Percentiles rank a stretch among this genome's conserved stretches.
These are phyloP conservation scores for Protea cynaroides DNA, from an alignment of 164 flowering plant species.

Conservation along the genomic window DNA sequence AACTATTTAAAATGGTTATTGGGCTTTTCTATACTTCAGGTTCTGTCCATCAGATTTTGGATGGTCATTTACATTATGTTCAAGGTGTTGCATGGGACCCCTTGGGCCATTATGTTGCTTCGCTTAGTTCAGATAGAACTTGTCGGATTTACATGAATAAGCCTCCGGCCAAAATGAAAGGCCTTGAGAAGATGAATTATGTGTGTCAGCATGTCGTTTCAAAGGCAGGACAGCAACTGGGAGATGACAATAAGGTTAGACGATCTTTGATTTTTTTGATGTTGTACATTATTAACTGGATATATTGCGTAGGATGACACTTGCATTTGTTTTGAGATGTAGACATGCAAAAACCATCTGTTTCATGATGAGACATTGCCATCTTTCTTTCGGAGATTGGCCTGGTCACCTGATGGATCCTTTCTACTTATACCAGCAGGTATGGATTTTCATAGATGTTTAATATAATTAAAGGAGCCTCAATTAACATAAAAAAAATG, in stretches of 20 bases:
- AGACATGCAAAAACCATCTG: conserved; percentile 58
- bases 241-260: conserved; percentile 69
- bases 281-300: not conserved
- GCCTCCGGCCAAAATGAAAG: conserved; percentile 62
- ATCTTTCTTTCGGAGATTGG: conserved; percentile 93
- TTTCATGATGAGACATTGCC: conserved; percentile 98
- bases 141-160: conserved; percentile 73
- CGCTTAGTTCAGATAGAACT: conserved; percentile 94
- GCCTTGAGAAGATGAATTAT: conserved; percentile 55
- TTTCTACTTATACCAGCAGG: conserved; percentile 96
- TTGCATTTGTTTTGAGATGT: conserved; percentile 16
- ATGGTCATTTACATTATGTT: conserved; percentile 88
- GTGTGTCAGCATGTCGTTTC: conserved; percentile 73
- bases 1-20: not conserved
- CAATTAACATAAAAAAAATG: too few species aligned
- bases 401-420: conserved; percentile 99
- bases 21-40: conserved; percentile 36
- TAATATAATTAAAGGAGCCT: conserved; percentile 6
- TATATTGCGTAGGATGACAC: not conserved
- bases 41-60: conserved; percentile 88
- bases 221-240: conserved; percentile 49
- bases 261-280: not conserved
- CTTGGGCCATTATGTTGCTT: conserved; percentile 67
- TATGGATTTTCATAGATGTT: conserved; percentile 18
- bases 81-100: conserved; percentile 99